Percentiles rank a stretch among this genome's conserved stretches.
These are phyloP conservation scores for Scytalidium sp. DNA, from an alignment of 2,329 filamentous ascomycete species.

Conservation along the genomic window DNA sequence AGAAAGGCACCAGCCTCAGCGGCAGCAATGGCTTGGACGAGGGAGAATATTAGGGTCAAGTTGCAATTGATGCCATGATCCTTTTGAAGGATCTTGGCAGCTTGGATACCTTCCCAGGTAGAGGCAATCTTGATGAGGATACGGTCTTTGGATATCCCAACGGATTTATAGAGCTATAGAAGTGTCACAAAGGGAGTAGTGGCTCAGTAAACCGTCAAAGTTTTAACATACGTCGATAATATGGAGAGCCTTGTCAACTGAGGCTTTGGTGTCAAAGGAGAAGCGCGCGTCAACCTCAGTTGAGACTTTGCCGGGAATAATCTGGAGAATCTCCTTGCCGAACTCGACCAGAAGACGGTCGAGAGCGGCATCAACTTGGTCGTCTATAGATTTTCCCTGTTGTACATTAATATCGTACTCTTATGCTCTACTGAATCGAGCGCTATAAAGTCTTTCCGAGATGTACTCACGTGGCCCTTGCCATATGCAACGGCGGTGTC, in stretches of 20 bases:
- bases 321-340: slow-evolving; percentile 93
- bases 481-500: slow-evolving; percentile 81
- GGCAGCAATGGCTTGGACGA: slow-evolving; percentile 57
- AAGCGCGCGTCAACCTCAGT: slow-evolving; percentile 96
- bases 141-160: slow-evolving; percentile 83
- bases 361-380: slow-evolving; percentile 84
- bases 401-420: too few relatives aligned
- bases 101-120: slow-evolving; percentile 62
- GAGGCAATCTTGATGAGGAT: slow-evolving; percentile 62
- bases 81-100: slow-evolving; percentile 57
- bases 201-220: slow-evolving; percentile 43
- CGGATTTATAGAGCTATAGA: slow-evolving; percentile 82
- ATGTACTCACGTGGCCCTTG: too few relatives aligned
- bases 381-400: slow-evolving; percentile 64
- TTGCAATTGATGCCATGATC: slow-evolving; percentile 53
- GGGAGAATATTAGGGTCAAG: slow-evolving; percentile 60
- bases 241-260: slow-evolving; percentile 92
- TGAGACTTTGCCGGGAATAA: slow-evolving; percentile 97
- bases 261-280: slow-evolving; percentile 92
- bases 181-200: too few relatives aligned
- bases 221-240: slow-evolving; percentile 79
- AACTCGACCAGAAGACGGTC: slow-evolving; percentile 97
- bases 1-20: slow-evolving; percentile 56
- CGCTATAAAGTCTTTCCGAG: too few relatives aligned
- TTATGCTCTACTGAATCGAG: too few relatives aligned